These are phyloP conservation scores for Thielaviopsis ethacetica DNA, from an alignment of 2,329 filamentous ascomycete genomes.

Conservation along the genomic window DNA sequence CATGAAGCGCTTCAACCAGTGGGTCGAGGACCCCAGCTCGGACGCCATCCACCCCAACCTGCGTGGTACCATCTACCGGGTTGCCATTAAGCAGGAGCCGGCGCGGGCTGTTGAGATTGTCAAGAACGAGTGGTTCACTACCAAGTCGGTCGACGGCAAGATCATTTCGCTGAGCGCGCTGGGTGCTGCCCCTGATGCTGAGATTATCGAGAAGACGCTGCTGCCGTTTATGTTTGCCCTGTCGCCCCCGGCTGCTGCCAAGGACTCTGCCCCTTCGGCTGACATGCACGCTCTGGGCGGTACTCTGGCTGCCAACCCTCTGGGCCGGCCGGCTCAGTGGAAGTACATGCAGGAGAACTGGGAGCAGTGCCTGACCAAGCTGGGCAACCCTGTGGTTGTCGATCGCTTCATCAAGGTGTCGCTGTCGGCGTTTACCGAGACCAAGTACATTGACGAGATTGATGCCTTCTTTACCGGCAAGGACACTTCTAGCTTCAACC, in stretches of 20 bases:
- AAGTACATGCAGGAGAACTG: constrained; percentile 74
- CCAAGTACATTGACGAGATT: constrained; percentile 57
- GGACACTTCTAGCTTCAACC: constrained; percentile 73
- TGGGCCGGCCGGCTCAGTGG: constrained; percentile 65
- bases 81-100: constrained; percentile 55
- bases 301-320: constrained; percentile 55
- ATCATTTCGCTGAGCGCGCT: constrained; percentile 68
- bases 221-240: constrained; percentile 65
- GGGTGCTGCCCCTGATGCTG: constrained; percentile 52
- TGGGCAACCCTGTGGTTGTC: constrained; percentile 72
- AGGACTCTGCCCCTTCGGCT: constrained; percentile 57
- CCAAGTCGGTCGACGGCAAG: constrained; percentile 77
- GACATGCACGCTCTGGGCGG: constrained; percentile 75
- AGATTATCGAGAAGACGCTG: constrained; percentile 49
- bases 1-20: constrained; percentile 63
- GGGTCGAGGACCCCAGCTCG: constrained; percentile 50
- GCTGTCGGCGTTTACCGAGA: constrained; percentile 62
- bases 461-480: constrained; percentile 70
- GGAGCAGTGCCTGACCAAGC: constrained; percentile 51
- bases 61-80: constrained; percentile 63
- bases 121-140: constrained; percentile 70
- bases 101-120: constrained; percentile 54
- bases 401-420: constrained; percentile 75
- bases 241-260: constrained; percentile 30
- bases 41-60: constrained; percentile 66